Conservation (phyloP, 352 stramenopile species). For the Globisporangium apiculatum region DNA sequence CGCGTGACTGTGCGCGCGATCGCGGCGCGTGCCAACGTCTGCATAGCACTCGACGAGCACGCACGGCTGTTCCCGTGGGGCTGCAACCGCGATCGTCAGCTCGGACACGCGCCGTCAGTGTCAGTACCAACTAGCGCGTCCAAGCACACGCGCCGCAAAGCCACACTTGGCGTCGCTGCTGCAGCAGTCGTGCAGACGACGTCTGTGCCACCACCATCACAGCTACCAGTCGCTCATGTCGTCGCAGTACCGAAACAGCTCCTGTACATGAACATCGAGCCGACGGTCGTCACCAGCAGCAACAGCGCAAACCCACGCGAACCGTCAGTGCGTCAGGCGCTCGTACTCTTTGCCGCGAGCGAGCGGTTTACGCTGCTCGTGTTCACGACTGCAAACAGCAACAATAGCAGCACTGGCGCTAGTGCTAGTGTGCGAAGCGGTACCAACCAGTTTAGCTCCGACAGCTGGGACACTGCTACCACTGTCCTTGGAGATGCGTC, state of each 20-base stretch:
- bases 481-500: no score
- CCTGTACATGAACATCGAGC: slow-evolving; percentile 33
- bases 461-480: no score
- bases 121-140: no score
- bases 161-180: no score
- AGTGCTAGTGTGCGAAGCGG: no score
- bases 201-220: no score
- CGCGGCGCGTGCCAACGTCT: slow-evolving; percentile 21
- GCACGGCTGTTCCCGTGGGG: slow-evolving; percentile 46
- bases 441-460: no score
- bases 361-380: slow-evolving; percentile 40
- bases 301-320: slow-evolving; percentile 4
- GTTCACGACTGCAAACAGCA: slow-evolving; percentile 25
- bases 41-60: slow-evolving; percentile 38
- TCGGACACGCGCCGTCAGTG: slow-evolving; percentile 13
- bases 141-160: no score
- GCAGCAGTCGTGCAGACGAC: no score
- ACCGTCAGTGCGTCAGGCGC: slow-evolving; percentile 9
- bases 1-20: slow-evolving; percentile 29
- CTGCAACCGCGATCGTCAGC: slow-evolving; percentile 29
- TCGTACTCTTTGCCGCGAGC: slow-evolving; percentile 32
- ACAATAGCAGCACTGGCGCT: not conserved
- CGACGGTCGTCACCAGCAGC: not conserved
- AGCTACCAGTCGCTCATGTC: not conserved
- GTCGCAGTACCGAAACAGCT: slow-evolving; percentile 23